These are phyloP conservation scores for Amanita pallidorosea DNA, from an alignment of 768 basidiomycete genomes.

Conservation along the genomic window DNA sequence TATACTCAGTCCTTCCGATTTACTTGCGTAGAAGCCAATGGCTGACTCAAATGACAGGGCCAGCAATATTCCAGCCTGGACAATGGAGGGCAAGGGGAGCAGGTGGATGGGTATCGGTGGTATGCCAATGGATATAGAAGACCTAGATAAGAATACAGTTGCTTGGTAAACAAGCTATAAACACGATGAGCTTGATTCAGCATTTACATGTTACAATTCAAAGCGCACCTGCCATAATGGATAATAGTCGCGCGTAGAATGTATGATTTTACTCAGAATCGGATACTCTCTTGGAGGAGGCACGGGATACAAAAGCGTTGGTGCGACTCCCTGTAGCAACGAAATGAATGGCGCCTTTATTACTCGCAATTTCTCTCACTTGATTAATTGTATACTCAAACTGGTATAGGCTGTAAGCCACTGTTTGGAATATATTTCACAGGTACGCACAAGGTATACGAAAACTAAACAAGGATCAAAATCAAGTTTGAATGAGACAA, in stretches of 20 bases:
- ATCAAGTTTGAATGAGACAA: neutral
- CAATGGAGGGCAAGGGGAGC: constrained; percentile 64
- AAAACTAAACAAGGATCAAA: constrained; percentile 17
- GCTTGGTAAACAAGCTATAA: constrained; percentile 77
- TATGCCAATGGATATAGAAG: constrained; percentile 77
- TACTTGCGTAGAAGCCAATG: constrained; percentile 48
- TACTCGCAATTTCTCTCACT: constrained; percentile 18
- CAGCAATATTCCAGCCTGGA: constrained; percentile 60
- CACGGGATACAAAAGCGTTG: constrained; percentile 82
- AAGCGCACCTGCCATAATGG: constrained; percentile 78
- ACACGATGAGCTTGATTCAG: constrained; percentile 39
- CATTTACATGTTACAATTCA: constrained; percentile 12
- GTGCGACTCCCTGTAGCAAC: constrained; percentile 64
- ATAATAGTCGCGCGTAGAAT: constrained; percentile 85
- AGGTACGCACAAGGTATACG: constrained; percentile 32
- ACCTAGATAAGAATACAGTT: constrained; percentile 89
- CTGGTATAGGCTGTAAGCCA: constrained; percentile 23
- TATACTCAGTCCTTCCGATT: constrained; percentile 36
- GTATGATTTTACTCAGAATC: constrained; percentile 67
- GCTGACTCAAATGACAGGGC: constrained; percentile 58
- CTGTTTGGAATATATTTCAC: neutral
- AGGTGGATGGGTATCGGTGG: constrained; percentile 63
- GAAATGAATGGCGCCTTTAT: neutral
- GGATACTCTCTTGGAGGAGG: constrained; percentile 51
- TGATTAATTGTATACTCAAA: constrained; percentile 92